Evolutionary conservation across 2,329 filamentous ascomycete species (phyloP).

Genomic region (Fusarium albosuccineum): DNA sequence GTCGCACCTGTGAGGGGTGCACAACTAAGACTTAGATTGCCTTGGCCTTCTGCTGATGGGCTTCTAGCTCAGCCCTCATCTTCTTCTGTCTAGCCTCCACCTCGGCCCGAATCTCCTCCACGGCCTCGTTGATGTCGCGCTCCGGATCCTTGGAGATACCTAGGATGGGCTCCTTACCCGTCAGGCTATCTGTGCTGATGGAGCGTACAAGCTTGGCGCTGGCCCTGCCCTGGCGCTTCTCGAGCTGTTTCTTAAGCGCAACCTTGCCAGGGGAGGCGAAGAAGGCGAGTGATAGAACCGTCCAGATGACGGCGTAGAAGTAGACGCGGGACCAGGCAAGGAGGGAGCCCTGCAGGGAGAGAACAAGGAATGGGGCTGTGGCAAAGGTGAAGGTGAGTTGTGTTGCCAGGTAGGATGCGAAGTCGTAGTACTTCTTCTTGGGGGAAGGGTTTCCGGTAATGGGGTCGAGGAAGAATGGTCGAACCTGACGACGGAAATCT

Average conservation of each 20-base stretch:
- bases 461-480: slow-evolving; percentile 91
- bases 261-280: slow-evolving; percentile 84
- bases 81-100: slow-evolving; percentile 66
- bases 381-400: slow-evolving; percentile 88
- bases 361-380: slow-evolving; percentile 86
- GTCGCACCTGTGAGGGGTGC: neutral
- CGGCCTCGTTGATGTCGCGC: slow-evolving; percentile 80
- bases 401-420: slow-evolving; percentile 79
- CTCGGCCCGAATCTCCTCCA: slow-evolving; percentile 80
- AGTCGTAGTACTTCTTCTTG: slow-evolving; percentile 88
- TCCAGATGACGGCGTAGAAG: slow-evolving; percentile 84
- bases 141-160: slow-evolving; percentile 84
- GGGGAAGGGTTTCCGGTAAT: slow-evolving; percentile 76
- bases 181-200: slow-evolving; percentile 69
- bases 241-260: slow-evolving; percentile 68
- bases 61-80: slow-evolving; percentile 72
- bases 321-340: slow-evolving; percentile 87
- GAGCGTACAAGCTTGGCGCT: slow-evolving; percentile 62
- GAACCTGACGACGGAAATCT: slow-evolving; percentile 91
- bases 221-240: slow-evolving; percentile 65
- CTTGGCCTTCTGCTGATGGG: slow-evolving; percentile 45
- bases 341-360: slow-evolving; percentile 78
- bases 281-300: slow-evolving; percentile 74
- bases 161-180: slow-evolving; percentile 72
- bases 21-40: slow-evolving; percentile 14